Conservation (phyloP, 108 stramenopile genomes). For the Pseudonitzschia multistriata region DNA sequence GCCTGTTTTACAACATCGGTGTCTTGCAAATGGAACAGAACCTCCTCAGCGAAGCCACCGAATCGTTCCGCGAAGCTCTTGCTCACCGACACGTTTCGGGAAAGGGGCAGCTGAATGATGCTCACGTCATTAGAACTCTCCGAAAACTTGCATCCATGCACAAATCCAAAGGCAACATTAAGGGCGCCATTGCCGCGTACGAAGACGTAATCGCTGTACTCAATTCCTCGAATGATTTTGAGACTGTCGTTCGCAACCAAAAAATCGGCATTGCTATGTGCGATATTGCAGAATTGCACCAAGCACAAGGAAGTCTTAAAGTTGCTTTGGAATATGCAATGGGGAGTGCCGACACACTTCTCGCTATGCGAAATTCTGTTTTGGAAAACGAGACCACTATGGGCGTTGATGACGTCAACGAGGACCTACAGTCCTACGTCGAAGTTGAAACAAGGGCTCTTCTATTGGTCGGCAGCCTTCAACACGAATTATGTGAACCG, state of each 20-base stretch:
- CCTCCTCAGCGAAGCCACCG: conserved; percentile 39
- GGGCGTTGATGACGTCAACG: not conserved
- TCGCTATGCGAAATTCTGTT: not conserved
- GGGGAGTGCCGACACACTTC: conserved; percentile 12
- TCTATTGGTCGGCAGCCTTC: conserved; percentile 39
- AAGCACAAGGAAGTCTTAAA: conserved; percentile 38
- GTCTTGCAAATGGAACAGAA: conserved; percentile 53
- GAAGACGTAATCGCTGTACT: conserved; percentile 34
- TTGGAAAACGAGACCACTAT: not conserved
- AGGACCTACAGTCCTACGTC: not conserved
- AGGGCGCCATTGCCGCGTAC: conserved; percentile 29
- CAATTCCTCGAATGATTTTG: conserved; percentile 26
- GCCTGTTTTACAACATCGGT: conserved; percentile 55
- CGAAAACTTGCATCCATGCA: conserved; percentile 43
- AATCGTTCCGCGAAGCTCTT: conserved; percentile 44
- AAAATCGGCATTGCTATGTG: conserved; percentile 22
- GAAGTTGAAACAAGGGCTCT: conserved; percentile 26
- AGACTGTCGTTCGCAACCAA: conserved; percentile 15
- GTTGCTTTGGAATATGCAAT: conserved; percentile 24
- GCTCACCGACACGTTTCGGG: conserved; percentile 33
- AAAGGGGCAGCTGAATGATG: conserved; percentile 40
- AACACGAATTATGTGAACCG: conserved; percentile 43
- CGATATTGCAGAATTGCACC: conserved; percentile 39
- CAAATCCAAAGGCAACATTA: conserved; percentile 40
- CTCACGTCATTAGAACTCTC: conserved; percentile 42